Evolutionary conservation across 371 early-diverging fungal species (phyloP).

Genomic region (Blakeslea trispora): DNA sequence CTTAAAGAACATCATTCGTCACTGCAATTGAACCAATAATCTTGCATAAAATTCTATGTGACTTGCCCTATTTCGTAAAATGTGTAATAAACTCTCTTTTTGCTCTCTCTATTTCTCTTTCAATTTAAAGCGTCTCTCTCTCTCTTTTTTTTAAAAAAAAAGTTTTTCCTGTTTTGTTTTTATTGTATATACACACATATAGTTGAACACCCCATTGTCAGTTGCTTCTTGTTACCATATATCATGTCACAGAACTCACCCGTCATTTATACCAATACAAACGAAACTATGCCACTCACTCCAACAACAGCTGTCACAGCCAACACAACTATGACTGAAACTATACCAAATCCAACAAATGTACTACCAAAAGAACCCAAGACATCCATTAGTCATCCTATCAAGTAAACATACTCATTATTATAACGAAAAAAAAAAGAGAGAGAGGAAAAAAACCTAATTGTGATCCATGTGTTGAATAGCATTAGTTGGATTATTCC

Average conservation of each 20-base stretch:
- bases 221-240: too few relatives aligned
- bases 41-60: slow-evolving; percentile 8
- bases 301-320: neutral
- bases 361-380: slow-evolving; percentile 24
- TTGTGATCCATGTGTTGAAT: neutral
- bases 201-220: too few relatives aligned
- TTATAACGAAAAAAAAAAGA: too few relatives aligned
- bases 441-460: neutral
- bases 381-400: slow-evolving; percentile 59
- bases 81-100: too few relatives aligned
- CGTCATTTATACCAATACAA: neutral
- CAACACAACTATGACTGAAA: neutral
- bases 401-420: too few relatives aligned
- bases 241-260: neutral
- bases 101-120: too few relatives aligned
- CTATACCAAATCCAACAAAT: neutral
- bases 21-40: slow-evolving; percentile 8
- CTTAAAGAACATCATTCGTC: slow-evolving; percentile 25
- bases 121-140: too few relatives aligned
- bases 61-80: neutral
- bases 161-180: neutral
- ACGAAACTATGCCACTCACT: neutral
- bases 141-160: neutral
- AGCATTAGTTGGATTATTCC: slow-evolving; percentile 65
- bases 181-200: neutral